Percentiles rank a stretch among this genome's conserved stretches.
Evolutionary conservation across 441 rosid genomes (phyloP).

Genomic region (Jatropha multifida): DNA sequence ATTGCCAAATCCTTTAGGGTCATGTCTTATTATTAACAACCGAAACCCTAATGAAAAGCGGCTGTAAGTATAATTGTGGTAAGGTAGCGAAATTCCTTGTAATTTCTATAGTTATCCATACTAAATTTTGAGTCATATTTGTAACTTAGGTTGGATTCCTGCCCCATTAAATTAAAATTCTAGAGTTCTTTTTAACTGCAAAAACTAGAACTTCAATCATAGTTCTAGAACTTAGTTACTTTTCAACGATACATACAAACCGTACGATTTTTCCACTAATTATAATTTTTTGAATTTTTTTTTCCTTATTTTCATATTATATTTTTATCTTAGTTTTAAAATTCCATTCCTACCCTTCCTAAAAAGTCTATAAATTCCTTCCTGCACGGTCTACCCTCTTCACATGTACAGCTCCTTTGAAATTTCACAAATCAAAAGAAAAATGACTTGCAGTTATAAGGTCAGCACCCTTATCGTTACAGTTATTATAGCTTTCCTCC

Average conservation of each 20-base stretch:
- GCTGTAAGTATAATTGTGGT: no score
- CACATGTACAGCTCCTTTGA: neutral
- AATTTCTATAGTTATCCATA: no score
- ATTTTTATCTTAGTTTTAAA: neutral
- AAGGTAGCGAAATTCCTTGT: no score
- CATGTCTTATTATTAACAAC: no score
- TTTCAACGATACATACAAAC: neutral
- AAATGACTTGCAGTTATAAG: constrained; percentile 26
- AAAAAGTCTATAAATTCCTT: neutral
- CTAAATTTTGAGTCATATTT: no score
- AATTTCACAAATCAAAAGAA: neutral
- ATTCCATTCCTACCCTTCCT: constrained; percentile 18
- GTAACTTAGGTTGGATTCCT: no score
- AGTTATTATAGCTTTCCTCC: constrained; percentile 27
- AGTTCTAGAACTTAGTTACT: constrained; percentile 10
- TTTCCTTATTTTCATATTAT: neutral
- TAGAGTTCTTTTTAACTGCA: neutral
- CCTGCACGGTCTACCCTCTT: neutral
- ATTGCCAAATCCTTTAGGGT: no score
- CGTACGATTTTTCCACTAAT: neutral
- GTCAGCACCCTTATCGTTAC: constrained; percentile 30
- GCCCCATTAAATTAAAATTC: no score
- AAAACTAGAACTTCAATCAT: neutral
- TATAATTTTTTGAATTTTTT: neutral
- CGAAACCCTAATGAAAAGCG: no score